Evolutionary conservation across 495 filamentous ascomycete species (phyloP).

Genomic region (Rhizodiscina lignyota): DNA sequence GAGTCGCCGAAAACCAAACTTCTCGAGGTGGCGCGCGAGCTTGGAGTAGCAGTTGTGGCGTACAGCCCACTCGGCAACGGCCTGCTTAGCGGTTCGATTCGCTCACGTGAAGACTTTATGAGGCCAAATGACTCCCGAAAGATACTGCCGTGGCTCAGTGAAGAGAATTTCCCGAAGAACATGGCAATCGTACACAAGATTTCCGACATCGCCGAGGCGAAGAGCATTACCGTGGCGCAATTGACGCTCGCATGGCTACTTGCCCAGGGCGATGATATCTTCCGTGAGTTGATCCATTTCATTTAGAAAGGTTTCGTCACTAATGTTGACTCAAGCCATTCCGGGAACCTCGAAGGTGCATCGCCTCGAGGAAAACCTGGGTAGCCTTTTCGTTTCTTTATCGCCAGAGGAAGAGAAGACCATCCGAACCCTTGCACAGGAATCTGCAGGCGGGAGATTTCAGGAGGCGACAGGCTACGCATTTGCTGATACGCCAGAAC

Average conservation of each 20-base stretch:
- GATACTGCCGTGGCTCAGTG: conserved; percentile 28
- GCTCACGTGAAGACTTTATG: conserved; percentile 21
- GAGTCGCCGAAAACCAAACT: conserved; percentile 31
- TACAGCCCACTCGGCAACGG: conserved; percentile 32
- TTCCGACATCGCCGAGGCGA: conserved; percentile 28
- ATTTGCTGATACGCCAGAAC: too few relatives aligned
- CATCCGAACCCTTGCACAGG: too few relatives aligned
- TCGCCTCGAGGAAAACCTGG: too few relatives aligned
- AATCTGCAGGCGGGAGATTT: too few relatives aligned
- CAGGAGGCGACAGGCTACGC: too few relatives aligned
- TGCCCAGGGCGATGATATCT: conserved; percentile 33
- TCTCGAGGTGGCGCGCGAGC: conserved; percentile 38
- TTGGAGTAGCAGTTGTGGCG: conserved; percentile 28
- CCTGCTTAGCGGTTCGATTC: conserved; percentile 22
- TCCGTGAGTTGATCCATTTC: too few relatives aligned
- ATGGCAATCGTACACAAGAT: conserved; percentile 21
- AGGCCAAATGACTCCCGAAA: conserved; percentile 15
- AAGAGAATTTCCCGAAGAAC: conserved; percentile 33
- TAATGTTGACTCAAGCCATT: too few relatives aligned
- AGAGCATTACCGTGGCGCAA: conserved; percentile 29
- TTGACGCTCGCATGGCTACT: conserved; percentile 35
- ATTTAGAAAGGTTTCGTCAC: too few relatives aligned
- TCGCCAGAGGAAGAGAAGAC: too few relatives aligned
- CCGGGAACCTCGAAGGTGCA: too few relatives aligned
- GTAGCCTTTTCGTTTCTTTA: too few relatives aligned